A percentile compares a stretch with the other conserved stretches of the same genome.
These are phyloP conservation scores for Xylariaceae sp. DNA, from an alignment of 2,329 filamentous ascomycete species.

Conservation along the genomic window DNA sequence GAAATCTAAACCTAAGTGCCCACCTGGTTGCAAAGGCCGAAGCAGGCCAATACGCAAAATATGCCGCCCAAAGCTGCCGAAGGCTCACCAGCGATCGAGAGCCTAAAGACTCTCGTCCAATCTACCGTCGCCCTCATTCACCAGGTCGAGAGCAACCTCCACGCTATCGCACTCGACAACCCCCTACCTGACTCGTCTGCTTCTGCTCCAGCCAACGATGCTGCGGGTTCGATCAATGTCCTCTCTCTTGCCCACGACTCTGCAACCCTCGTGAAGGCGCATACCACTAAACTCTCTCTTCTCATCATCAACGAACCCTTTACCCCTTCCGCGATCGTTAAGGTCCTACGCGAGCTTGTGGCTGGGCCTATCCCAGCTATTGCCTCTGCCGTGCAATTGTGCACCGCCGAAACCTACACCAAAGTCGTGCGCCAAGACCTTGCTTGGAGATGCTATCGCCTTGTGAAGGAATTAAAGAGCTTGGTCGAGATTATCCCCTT, in stretches of 20 bases:
- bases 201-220: slow-evolving; percentile 4
- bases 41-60: neutral
- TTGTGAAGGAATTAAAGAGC: slow-evolving; percentile 57
- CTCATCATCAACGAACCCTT: slow-evolving; percentile 84
- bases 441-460: slow-evolving; percentile 49
- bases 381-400: slow-evolving; percentile 63
- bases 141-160: slow-evolving; percentile 6
- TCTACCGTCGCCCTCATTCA: slow-evolving; percentile 8
- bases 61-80: slow-evolving; percentile 13
- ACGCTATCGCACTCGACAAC: slow-evolving; percentile 1
- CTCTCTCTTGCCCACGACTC: slow-evolving; percentile 67
- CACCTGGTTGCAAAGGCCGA: neutral
- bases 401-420: slow-evolving; percentile 57
- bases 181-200: neutral
- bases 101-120: slow-evolving; percentile 37
- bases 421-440: slow-evolving; percentile 58
- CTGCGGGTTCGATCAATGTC: slow-evolving; percentile 41
- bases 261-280: slow-evolving; percentile 68
- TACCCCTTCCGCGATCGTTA: slow-evolving; percentile 67
- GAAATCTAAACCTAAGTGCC: neutral
- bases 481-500: slow-evolving; percentile 56
- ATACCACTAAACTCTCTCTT: slow-evolving; percentile 81
- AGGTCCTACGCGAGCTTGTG: slow-evolving; percentile 66
- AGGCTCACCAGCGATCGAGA: slow-evolving; percentile 29
- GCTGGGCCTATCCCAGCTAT: slow-evolving; percentile 68